phyloP scores from a whole-genome alignment of 2,329 filamentous ascomycete genomes.

The Aschersonia sp. region DNA sequence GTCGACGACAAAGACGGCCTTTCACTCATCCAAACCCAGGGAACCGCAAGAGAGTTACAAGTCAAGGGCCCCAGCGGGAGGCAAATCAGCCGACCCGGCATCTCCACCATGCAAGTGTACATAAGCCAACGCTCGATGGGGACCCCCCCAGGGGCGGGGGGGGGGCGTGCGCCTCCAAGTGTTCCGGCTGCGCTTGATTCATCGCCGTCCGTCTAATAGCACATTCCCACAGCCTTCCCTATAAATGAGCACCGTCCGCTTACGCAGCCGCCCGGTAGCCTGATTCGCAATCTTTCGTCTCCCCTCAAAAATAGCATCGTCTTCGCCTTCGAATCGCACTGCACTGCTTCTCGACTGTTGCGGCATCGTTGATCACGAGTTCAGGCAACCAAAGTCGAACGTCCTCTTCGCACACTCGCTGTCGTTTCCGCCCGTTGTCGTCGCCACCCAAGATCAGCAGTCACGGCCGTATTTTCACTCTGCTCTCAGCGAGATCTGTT shows the following conservation, averaged over 20 bases:
- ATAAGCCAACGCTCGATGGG: not conserved
- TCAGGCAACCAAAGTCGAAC: no score
- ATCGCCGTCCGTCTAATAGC: slow-evolving; percentile 1
- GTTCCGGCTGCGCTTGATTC: slow-evolving; percentile 1
- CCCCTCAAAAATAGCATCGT: not conserved
- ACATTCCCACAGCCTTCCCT: slow-evolving; percentile 2
- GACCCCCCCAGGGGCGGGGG: not conserved
- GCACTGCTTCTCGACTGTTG: no score
- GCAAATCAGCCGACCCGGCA: slow-evolving; percentile 2
- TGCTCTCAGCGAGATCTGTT: no score
- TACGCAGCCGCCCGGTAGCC: slow-evolving; percentile 3
- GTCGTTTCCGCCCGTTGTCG: no score
- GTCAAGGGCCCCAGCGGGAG: not conserved
- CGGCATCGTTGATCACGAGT: no score
- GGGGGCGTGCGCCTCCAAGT: not conserved
- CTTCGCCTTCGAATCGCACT: no score
- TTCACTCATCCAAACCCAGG: not conserved
- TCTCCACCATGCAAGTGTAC: slow-evolving; percentile 2
- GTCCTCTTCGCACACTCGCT: no score
- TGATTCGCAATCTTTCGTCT: not conserved
- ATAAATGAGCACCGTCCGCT: slow-evolving; percentile 5
- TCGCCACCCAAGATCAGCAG: no score
- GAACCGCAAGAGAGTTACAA: not conserved
- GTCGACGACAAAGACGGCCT: not conserved
- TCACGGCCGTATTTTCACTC: no score